Evolutionary conservation across 2,329 filamentous ascomycete species (phyloP).

Genomic region (Paramyrothecium sp.): DNA sequence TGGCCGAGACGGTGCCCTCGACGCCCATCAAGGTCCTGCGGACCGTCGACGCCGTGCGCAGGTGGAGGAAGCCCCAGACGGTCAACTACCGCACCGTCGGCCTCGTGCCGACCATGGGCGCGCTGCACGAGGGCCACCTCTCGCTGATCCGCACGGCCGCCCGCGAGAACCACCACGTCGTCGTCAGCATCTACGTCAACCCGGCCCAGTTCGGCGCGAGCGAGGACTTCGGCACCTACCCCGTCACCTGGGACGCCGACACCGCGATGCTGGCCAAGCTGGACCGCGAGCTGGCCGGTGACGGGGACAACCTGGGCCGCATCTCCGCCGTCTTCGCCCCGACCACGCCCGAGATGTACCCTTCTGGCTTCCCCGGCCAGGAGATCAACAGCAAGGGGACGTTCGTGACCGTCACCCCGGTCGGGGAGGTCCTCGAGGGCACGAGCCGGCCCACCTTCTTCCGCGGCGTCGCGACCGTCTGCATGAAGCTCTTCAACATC

Average conservation of each 20-base stretch:
- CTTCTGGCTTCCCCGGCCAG: conserved; percentile 71
- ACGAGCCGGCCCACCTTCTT: conserved; percentile 90
- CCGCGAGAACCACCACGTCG: conserved; percentile 78
- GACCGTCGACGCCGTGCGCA: conserved; percentile 68
- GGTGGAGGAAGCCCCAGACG: conserved; percentile 65
- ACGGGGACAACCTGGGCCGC: conserved; percentile 60
- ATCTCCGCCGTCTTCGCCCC: conserved; percentile 87
- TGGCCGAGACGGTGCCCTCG: conserved; percentile 48
- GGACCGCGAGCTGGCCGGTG: conserved; percentile 68
- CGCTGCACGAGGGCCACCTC: conserved; percentile 88
- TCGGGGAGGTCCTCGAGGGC: conserved; percentile 80
- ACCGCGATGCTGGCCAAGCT: conserved; percentile 63
- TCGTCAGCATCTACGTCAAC: conserved; percentile 94
- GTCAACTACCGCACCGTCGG: conserved; percentile 71
- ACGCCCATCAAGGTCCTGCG: conserved; percentile 71
- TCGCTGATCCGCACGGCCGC: conserved; percentile 83
- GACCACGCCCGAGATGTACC: conserved; percentile 82
- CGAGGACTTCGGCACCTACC: conserved; percentile 88
- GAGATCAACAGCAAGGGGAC: conserved; percentile 75
- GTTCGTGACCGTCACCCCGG: conserved; percentile 87
- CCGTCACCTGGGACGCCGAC: conserved; percentile 84
- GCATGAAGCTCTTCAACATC: conserved; percentile 69
- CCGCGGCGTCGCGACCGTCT: conserved; percentile 91
- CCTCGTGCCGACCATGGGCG: conserved; percentile 96
- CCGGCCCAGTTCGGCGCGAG: conserved; percentile 90